Conservation (phyloP, 345 rosid species). For the Camelina hispida region DNA sequence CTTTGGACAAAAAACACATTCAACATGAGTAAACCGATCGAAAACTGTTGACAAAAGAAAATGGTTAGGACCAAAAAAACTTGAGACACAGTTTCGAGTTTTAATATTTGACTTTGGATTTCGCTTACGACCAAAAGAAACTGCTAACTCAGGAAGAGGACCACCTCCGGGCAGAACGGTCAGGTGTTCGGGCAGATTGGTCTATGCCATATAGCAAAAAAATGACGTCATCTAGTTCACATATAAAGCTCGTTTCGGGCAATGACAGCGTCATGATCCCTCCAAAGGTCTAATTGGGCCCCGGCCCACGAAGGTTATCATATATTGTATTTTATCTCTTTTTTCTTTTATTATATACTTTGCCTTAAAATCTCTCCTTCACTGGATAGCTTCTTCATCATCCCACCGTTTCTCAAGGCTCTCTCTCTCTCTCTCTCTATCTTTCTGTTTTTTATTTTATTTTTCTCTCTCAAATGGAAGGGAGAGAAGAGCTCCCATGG, state of each 20-base stretch:
- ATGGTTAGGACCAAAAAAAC: not conserved
- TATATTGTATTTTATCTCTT: not conserved
- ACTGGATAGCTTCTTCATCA: conserved; percentile 24
- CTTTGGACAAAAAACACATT: not conserved
- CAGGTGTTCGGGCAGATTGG: conserved; percentile 41
- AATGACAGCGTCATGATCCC: conserved; percentile 34
- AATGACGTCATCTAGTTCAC: conserved; percentile 35
- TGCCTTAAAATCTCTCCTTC: conserved; percentile 27
- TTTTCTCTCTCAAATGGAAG: conserved; percentile 41
- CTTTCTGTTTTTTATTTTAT: conserved; percentile 1
- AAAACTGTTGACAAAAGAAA: conserved; percentile 6
- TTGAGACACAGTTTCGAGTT: conserved; percentile 33
- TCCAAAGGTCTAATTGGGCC: conserved; percentile 40
- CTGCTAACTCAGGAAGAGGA: conserved; percentile 29
- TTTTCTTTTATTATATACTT: not conserved
- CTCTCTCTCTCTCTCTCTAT: not conserved
- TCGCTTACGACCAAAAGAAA: conserved; percentile 25
- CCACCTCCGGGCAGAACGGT: conserved; percentile 42
- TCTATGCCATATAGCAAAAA: conserved; percentile 26
- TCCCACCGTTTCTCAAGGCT: conserved; percentile 13
- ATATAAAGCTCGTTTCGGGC: conserved; percentile 28
- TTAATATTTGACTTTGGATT: conserved; percentile 40
- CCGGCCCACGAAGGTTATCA: conserved; percentile 44
- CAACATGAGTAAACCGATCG: conserved; percentile 2
- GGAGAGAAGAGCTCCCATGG: conserved; percentile 45